Base-by-base conservation (phyloP, 768 basidiomycete genomes). In the Kwoniella europaea region DNA sequence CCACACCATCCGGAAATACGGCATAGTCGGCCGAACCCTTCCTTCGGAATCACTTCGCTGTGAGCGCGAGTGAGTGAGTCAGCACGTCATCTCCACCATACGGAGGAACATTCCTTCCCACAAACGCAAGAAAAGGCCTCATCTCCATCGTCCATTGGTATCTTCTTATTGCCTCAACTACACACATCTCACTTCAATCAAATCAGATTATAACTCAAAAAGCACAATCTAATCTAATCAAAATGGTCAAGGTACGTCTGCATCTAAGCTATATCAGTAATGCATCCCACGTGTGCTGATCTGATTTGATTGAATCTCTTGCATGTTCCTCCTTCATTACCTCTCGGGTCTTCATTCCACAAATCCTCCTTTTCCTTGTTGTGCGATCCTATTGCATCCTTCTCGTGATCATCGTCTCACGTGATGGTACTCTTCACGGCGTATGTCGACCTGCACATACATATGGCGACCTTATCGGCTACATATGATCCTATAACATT, bases 241-340 rank as follows among this genome's bases (percentile, higher is more conserved):
- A 71, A 74, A 78, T 78, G 77, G 77, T 78, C 77, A 78, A 78
- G 73, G 77, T 78, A 61, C 44, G 77, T 75, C 35, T 35, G 35
- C 4, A 35, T 35, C 35, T 7, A 58, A 55, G 55, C 15, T 24
- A n/a, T 63, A n/a, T 27, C 44, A 13, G 7, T 29, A 53, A 22
- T 22, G 35, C 65, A 35, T 61, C 41, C 20, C 42, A 42, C 59
- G 16, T 27, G 41, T 27, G 59, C n/a, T 22, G 22, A 16, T n/a
- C n/a, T n/a, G 15, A 18, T n/a, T 16, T 20, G 18, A 70, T 52
- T 27, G 55, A 12, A 12, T 54, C 22, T 50, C 61, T 69, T 62
- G 29, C 59, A 55, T n/a, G 63, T 64, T 44, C 46, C 20, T 22
- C 43, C 50, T 54, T 53, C 13, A 43, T 55, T 43, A 65, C 64